phyloP scores from a whole-genome alignment of 2,329 filamentous ascomycete species.

The Ascochyta rabiei region DNA sequence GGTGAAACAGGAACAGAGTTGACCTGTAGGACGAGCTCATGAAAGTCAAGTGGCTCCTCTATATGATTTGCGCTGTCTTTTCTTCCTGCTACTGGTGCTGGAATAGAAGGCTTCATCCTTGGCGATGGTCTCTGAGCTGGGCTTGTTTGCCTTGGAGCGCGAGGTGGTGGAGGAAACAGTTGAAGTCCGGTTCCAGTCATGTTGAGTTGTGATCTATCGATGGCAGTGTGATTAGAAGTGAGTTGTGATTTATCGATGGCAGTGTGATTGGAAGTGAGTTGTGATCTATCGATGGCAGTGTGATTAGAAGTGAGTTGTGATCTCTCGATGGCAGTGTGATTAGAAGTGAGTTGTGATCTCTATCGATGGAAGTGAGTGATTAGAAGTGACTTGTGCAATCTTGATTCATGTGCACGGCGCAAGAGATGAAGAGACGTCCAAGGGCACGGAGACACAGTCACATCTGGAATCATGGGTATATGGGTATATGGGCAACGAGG shows the following conservation, averaged over 20 bases:
- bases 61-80: slow-evolving; percentile 40
- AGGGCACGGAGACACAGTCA: slow-evolving; percentile 1
- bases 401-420: not conserved
- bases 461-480: slow-evolving; percentile 3
- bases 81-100: slow-evolving; percentile 37
- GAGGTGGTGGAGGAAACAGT: slow-evolving; percentile 48
- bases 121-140: slow-evolving; percentile 34
- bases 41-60: slow-evolving; percentile 43
- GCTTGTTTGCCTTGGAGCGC: slow-evolving; percentile 41
- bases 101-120: slow-evolving; percentile 36
- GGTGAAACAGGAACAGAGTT: slow-evolving; percentile 46
- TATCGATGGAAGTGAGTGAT: not conserved
- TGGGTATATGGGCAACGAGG: slow-evolving; percentile 21
- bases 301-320: too few species aligned
- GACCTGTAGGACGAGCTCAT: slow-evolving; percentile 49
- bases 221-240: slow-evolving; percentile 8
- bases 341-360: slow-evolving; percentile 21
- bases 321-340: too few species aligned
- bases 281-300: too few species aligned
- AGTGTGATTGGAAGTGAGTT: too few species aligned
- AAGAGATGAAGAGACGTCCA: not conserved
- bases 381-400: slow-evolving; percentile 5
- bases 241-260: too few species aligned
- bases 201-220: slow-evolving; percentile 16
- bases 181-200: slow-evolving; percentile 47